Evolutionary conservation across 345 rosid species (phyloP).

Genomic region (Lepidium africanum): DNA sequence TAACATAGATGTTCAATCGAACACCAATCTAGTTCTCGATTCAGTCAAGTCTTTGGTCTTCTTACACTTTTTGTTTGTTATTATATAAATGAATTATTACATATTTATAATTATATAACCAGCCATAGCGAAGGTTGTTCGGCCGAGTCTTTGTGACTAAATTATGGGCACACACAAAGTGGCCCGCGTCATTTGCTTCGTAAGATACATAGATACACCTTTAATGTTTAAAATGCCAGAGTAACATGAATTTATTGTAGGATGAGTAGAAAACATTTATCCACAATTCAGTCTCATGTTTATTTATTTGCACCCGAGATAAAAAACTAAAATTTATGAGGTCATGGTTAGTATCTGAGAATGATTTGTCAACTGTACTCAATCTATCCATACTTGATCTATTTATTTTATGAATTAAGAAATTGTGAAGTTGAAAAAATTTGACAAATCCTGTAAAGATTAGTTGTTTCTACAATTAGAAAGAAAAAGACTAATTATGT

Average conservation of each 20-base stretch:
- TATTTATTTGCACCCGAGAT: too few relatives aligned
- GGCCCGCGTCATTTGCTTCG: not conserved
- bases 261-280: too few relatives aligned
- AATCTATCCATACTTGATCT: not conserved
- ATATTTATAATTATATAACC: not conserved
- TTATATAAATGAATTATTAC: not conserved
- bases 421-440: not conserved
- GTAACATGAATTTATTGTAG: too few relatives aligned
- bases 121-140: not conserved
- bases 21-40: not conserved
- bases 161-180: not conserved
- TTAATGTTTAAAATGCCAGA: too few relatives aligned
- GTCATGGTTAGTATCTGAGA: not conserved
- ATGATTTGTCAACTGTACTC: not conserved
- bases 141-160: not conserved
- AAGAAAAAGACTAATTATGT: not conserved
- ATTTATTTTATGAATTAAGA: not conserved
- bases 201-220: too few relatives aligned
- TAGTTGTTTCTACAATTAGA: not conserved
- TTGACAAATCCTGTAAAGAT: not conserved
- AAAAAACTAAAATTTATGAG: not conserved
- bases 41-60: not conserved
- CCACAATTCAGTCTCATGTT: not conserved
- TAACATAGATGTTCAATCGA: slow-evolving; percentile 10
- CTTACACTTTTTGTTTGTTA: not conserved